Conservation (phyloP, 225 moss, liverwort and hornwort species). For the Polytrichum commune region DNA sequence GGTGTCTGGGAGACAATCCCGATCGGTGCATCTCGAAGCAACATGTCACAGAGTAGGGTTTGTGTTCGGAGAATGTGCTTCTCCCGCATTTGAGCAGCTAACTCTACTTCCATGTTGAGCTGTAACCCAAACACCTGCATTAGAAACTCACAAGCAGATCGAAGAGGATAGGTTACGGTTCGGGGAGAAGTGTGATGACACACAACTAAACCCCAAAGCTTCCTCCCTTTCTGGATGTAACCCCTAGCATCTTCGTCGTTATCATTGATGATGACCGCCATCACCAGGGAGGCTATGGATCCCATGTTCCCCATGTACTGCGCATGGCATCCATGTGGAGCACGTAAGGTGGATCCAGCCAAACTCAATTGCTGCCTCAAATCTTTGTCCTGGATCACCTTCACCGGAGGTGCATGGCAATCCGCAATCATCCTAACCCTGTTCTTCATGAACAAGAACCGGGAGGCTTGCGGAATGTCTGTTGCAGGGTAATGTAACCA, state of each 20-base stretch:
- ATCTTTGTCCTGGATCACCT: slow-evolving; percentile 31
- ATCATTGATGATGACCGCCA: slow-evolving; percentile 57
- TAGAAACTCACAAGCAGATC: slow-evolving; percentile 56
- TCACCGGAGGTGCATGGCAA: slow-evolving; percentile 36
- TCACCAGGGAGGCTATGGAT: slow-evolving; percentile 46
- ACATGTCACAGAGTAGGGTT: slow-evolving; percentile 61
- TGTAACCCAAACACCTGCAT: slow-evolving; percentile 62
- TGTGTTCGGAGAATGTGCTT: slow-evolving; percentile 56
- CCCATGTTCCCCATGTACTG: slow-evolving; percentile 58
- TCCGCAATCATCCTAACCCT: slow-evolving; percentile 50
- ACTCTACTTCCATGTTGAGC: slow-evolving; percentile 59
- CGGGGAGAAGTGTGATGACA: slow-evolving; percentile 54
- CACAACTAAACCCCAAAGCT: slow-evolving; percentile 59
- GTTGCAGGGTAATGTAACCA: slow-evolving; percentile 56
- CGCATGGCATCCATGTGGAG: slow-evolving; percentile 53
- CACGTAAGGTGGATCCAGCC: slow-evolving; percentile 52
- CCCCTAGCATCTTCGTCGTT: slow-evolving; percentile 48
- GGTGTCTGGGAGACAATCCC: slow-evolving; percentile 55
- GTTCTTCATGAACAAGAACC: slow-evolving; percentile 62
- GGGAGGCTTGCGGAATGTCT: slow-evolving; percentile 59
- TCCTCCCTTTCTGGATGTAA: slow-evolving; percentile 40
- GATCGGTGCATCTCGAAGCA: slow-evolving; percentile 58
- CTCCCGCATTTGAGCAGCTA: slow-evolving; percentile 52
- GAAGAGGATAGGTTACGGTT: slow-evolving; percentile 45
- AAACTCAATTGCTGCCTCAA: slow-evolving; percentile 40